Percentiles rank a stretch among this genome's conserved stretches.
Evolutionary conservation across 2,329 filamentous ascomycete genomes (phyloP).

Genomic region (Clonostachys chloroleuca): DNA sequence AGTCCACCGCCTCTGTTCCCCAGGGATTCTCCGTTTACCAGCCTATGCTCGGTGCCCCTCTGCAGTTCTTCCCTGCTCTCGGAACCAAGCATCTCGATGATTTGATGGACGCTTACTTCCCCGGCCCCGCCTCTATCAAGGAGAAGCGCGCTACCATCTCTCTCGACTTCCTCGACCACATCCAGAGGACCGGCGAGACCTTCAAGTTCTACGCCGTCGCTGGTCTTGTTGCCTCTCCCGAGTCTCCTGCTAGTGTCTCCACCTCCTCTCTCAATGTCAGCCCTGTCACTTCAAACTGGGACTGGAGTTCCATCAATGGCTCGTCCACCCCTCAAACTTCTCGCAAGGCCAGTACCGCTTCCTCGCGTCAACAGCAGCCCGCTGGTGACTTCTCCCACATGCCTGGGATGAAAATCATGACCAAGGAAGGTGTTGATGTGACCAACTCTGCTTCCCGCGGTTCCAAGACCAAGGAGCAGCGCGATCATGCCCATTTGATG

Average conservation of each 20-base stretch:
- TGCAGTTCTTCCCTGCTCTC: constrained; percentile 65
- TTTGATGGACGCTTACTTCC: constrained; percentile 53
- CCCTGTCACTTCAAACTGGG: constrained; percentile 41
- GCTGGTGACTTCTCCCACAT: constrained; percentile 44
- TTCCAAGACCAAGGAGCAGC: constrained; percentile 64
- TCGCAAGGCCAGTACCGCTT: constrained; percentile 10
- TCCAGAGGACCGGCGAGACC: constrained; percentile 47
- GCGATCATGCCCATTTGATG: constrained; percentile 63
- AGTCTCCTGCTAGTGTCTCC: constrained; percentile 34
- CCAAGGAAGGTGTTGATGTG: constrained; percentile 57
- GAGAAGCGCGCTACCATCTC: constrained; percentile 56
- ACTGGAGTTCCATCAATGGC: constrained; percentile 33
- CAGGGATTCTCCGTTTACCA: constrained; percentile 58
- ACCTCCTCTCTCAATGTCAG: constrained; percentile 43
- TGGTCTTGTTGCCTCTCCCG: constrained; percentile 27
- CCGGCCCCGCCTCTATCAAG: constrained; percentile 45
- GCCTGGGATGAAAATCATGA: constrained; percentile 64
- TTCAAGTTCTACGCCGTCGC: constrained; percentile 57
- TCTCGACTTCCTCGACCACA: constrained; percentile 54
- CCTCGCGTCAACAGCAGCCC: constrained; percentile 17
- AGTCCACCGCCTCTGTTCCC: constrained; percentile 12
- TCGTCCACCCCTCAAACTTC: constrained; percentile 15
- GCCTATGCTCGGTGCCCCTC: constrained; percentile 47
- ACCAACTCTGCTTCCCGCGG: constrained; percentile 58
- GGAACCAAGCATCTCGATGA: constrained; percentile 56